phyloP scores from a whole-genome alignment of 495 filamentous ascomycete species.

The Diplogelasinospora grovesii region DNA sequence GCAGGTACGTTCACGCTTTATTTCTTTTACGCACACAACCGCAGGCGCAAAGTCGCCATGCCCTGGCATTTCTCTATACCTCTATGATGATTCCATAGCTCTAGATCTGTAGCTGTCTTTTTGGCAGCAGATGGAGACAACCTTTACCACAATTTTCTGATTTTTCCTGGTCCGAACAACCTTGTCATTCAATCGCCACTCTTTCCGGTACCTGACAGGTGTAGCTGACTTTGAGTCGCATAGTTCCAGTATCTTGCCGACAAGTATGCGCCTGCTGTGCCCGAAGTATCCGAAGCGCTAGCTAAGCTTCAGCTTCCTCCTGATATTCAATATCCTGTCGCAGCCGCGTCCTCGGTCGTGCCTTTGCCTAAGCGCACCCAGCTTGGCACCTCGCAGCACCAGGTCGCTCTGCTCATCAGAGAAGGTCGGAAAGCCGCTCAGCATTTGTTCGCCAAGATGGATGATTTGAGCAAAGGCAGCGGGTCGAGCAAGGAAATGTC shows the following conservation, averaged over 20 bases:
- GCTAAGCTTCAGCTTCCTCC: constrained; percentile 51
- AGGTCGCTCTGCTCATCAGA: constrained; percentile 48
- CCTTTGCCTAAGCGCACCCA: constrained; percentile 41
- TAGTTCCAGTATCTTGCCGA: constrained; percentile 52
- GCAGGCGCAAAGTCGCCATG: neutral
- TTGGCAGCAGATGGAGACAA: constrained; percentile 47
- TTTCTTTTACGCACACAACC: constrained; percentile 6
- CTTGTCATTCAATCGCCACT: constrained; percentile 12
- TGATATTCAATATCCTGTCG: constrained; percentile 37
- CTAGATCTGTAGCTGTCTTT: constrained; percentile 61
- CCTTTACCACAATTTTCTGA: constrained; percentile 24
- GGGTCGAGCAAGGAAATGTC: constrained; percentile 33
- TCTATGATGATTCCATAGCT: constrained; percentile 60
- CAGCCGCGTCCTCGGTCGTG: constrained; percentile 39
- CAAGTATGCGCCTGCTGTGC: constrained; percentile 48
- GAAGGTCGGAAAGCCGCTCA: constrained; percentile 44
- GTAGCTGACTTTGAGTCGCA: constrained; percentile 12
- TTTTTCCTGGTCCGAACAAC: constrained; percentile 27
- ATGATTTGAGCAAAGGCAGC: constrained; percentile 30
- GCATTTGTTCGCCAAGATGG: constrained; percentile 39
- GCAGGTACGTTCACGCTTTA: constrained; percentile 38
- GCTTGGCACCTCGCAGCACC: constrained; percentile 39
- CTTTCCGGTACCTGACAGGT: constrained; percentile 2
- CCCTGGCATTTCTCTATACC: too few relatives aligned
- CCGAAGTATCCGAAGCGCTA: constrained; percentile 46